Base-by-base conservation (phyloP, 768 basidiomycete genomes). In the Amanita inopinata region DNA sequence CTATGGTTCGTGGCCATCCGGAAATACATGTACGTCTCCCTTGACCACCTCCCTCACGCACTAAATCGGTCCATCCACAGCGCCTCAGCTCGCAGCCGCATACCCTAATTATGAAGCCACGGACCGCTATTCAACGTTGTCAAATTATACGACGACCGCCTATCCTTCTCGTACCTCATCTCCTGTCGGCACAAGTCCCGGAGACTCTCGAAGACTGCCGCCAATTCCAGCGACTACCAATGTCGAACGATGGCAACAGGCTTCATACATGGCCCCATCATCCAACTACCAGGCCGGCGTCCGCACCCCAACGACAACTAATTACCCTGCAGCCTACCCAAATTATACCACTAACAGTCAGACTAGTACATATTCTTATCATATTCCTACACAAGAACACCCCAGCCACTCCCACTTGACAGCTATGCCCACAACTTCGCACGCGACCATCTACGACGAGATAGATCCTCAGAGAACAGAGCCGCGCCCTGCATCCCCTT, bases 121-220 rank as follows among this genome's bases (percentile, higher is more conserved):
- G 49, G 78, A 80, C 48, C 71, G 78, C 53, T 80, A 73, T 56
- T 61, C 65, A 45, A 53, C 62, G 17, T 69, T 71, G 47, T 59
- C 66, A 33, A 53, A 64, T 48, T 76, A 72, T 51, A 43, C 41
- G 28, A 43, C 41, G 25, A 58, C 65, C 45, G 52, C 67, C 49
- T 76, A 72, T 57, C 58, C 63, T 15, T 65, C 69, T 47, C 70
- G 76, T 48, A 57, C 67, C 44, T 66, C 69, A 25, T 68, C 78
- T 4, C 65, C 71, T 27, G 61, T 71, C 39, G 64, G 74, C 40
- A 49, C 63, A 28, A 66, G 67, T 53, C 67, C 65, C 23, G 62
- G 67, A 49, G 75, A 74, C 40, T 70, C 71, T 42, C 71, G 77
- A 53, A 76, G 72, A 53, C 61, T 80, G 32, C 79, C 81, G 34